phyloP scores from a whole-genome alignment of 768 basidiomycete species.

The Lactifluus echinatus region DNA sequence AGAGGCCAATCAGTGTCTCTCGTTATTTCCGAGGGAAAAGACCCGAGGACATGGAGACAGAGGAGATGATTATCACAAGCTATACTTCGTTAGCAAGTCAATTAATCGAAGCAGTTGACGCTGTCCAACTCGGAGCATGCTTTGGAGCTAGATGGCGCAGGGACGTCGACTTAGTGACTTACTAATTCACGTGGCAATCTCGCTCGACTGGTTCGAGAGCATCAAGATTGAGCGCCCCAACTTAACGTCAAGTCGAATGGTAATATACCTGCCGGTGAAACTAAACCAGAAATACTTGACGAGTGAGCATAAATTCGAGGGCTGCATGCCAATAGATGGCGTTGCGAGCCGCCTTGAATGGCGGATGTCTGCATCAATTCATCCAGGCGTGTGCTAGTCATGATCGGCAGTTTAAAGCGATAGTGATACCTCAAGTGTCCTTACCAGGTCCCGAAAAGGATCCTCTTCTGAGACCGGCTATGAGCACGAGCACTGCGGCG shows the following conservation, averaged over 20 bases:
- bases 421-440: too few relatives aligned
- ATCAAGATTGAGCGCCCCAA: slow-evolving; percentile 33
- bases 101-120: not conserved
- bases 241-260: slow-evolving; percentile 25
- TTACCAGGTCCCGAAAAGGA: not conserved
- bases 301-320: slow-evolving; percentile 22
- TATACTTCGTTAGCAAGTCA: not conserved
- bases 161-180: not conserved
- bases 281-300: not conserved
- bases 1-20: not conserved
- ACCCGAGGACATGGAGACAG: not conserved
- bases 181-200: not conserved
- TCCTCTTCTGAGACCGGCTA: not conserved
- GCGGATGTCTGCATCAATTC: slow-evolving; percentile 47
- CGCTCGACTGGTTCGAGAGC: not conserved
- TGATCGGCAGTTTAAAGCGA: not conserved
- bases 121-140: not conserved
- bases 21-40: not conserved
- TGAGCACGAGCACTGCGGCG: not conserved
- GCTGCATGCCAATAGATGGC: slow-evolving; percentile 35
- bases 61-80: not conserved
- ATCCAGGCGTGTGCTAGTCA: not conserved
- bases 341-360: slow-evolving; percentile 61
- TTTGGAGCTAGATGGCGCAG: not conserved
- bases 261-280: slow-evolving; percentile 40